Base-by-base conservation (phyloP, 805 yeast genomes). In the Saccharomycopsis sp. region DNA sequence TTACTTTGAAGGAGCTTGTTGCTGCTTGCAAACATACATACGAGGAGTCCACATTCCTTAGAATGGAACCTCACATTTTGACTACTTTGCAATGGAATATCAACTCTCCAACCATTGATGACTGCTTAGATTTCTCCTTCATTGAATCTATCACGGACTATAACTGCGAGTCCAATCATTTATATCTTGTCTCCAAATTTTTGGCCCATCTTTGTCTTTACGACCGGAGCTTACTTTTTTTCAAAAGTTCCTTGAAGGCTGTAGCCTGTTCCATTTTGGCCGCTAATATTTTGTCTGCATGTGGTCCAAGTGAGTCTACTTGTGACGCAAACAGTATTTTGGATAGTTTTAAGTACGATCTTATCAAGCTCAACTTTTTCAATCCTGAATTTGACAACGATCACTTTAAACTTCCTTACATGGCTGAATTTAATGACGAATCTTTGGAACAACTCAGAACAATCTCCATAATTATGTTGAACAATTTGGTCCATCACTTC, bases 61-160 rank as follows among this genome's bases (percentile, higher is more conserved):
- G 82, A 65, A 82, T 85, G 82, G 95, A 87, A 67, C 76, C 83
- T 58, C 85, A 84, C 64, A 76, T 87, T 50, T 73, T 87, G 58
- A 81, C 79, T 65, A 75, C 82, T 3, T 72, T 87, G 61, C 74
- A 81, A 57, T 87, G 92, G 92, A 53, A 53, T 4, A 58, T 71
- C 12, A 63, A 66, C 5, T 53, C 60, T n/a, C 62, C 66, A 51
- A 60, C 63, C 2, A 47, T 57, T 14, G 55, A 55, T 46, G 63
- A 60, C 29, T 50, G 57, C 34, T 50, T 60, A 24, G 63, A 58
- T 18, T 20, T 58, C 12, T 57, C 55, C 14, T 53, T 59, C 24
- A n/a, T 29, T 14, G 44, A 52, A 24, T 15, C 23, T 20, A 24
- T 21, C 7, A 23, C 23, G 21, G 51, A 16, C 23, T 34, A 47